Conservation (phyloP, 2,329 filamentous ascomycete species). For the Talaromyces islandicus region DNA sequence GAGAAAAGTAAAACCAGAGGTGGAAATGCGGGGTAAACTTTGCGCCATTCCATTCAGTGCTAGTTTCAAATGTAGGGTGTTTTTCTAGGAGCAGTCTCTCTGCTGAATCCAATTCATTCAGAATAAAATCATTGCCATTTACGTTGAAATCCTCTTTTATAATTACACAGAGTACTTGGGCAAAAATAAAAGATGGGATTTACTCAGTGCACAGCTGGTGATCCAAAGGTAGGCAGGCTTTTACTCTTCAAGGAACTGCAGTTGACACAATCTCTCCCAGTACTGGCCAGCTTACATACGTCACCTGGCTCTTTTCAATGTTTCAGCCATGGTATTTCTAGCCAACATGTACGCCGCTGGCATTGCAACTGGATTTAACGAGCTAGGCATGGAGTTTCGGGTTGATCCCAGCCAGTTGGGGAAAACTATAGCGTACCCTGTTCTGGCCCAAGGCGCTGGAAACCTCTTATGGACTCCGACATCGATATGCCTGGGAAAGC, state of each 20-base stretch:
- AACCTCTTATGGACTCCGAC: constrained; percentile 32
- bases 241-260: too few species aligned
- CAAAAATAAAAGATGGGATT: neutral
- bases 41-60: neutral
- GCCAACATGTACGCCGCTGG: constrained; percentile 25
- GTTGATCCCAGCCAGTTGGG: constrained; percentile 14
- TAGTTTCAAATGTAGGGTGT: neutral
- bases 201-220: neutral
- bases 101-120: neutral
- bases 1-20: neutral
- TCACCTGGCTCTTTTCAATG: constrained; percentile 20
- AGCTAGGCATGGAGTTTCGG: constrained; percentile 13
- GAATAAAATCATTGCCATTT: neutral
- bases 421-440: constrained; percentile 18
- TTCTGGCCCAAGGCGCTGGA: constrained; percentile 22
- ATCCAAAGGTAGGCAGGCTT: neutral
- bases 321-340: constrained; percentile 23
- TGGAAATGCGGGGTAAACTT: neutral
- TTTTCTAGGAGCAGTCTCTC: neutral
- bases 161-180: neutral
- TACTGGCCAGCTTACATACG: constrained; percentile 10
- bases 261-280: neutral
- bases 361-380: constrained; percentile 16
- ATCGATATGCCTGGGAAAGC: constrained; percentile 33
- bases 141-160: too few species aligned